Evolutionary conservation across 805 yeast genomes (phyloP).

Genomic region (Teunomyces stri): DNA sequence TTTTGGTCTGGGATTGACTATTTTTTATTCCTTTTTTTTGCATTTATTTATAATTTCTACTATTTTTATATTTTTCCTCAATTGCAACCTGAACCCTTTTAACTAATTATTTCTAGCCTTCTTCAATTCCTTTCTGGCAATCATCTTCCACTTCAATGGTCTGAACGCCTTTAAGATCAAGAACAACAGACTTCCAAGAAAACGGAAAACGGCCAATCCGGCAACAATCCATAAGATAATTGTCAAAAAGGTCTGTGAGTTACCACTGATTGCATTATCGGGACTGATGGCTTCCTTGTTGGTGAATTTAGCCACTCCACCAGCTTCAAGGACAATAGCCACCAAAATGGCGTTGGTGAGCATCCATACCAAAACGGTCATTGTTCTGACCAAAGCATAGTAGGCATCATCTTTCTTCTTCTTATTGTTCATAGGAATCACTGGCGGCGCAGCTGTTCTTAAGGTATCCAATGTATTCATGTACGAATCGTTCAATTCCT

Average conservation of each 20-base stretch:
- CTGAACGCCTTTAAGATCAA: constrained; percentile 39
- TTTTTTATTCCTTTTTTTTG: neutral
- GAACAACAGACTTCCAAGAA: constrained; percentile 69
- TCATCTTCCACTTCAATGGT: constrained; percentile 40
- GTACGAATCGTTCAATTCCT: constrained; percentile 76
- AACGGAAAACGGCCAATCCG: constrained; percentile 78
- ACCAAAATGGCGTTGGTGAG: constrained; percentile 78
- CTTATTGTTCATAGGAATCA: constrained; percentile 23
- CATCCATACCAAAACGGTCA: constrained; percentile 89
- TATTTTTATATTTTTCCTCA: neutral
- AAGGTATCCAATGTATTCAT: constrained; percentile 60
- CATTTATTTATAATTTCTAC: neutral
- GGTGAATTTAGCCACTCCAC: constrained; percentile 59
- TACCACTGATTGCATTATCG: constrained; percentile 31
- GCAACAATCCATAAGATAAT: constrained; percentile 94
- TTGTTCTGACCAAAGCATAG: constrained; percentile 85
- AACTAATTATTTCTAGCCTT: constrained; percentile 8
- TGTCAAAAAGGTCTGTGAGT: constrained; percentile 69
- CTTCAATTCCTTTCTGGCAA: constrained; percentile 12
- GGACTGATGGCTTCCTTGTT: constrained; percentile 24
- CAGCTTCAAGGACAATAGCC: constrained; percentile 80
- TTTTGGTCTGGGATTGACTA: too few species aligned
- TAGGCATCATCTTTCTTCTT: constrained; percentile 60
- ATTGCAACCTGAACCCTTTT: neutral
- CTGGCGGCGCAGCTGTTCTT: constrained; percentile 39